Percentiles rank a stretch among this genome's conserved stretches.
Conservation (phyloP, 23 red algal species). For the Chondrus crispus region DNA sequence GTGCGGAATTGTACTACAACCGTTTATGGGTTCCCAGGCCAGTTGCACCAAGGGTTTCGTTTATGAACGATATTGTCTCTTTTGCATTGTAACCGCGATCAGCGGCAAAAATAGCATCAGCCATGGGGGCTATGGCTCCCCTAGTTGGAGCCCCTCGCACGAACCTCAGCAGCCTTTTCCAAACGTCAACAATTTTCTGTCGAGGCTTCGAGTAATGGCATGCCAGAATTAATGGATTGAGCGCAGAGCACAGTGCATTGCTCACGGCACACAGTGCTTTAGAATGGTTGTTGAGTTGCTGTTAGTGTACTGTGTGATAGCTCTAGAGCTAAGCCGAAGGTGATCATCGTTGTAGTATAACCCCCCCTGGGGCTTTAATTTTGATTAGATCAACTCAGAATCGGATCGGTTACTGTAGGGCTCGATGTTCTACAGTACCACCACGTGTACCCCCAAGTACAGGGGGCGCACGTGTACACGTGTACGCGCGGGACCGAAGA, state of each 20-base stretch:
- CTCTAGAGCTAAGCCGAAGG: not conserved
- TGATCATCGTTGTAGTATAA: too few relatives aligned
- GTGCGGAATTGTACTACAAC: not conserved
- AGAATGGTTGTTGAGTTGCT: not conserved
- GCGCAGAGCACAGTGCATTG: not conserved
- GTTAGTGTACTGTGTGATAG: not conserved
- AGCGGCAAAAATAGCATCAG: not conserved
- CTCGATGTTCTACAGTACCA: too few relatives aligned
- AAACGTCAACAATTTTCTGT: not conserved
- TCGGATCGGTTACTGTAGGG: too few relatives aligned
- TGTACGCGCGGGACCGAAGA: too few relatives aligned
- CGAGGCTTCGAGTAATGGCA: not conserved
- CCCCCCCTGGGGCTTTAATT: too few relatives aligned
- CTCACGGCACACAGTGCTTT: not conserved
- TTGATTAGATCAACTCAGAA: too few relatives aligned
- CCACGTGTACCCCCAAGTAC: too few relatives aligned
- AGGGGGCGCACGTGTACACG: too few relatives aligned
- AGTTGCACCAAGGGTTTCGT: not conserved
- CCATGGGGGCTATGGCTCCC: not conserved
- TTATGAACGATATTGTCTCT: not conserved
- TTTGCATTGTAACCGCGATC: not conserved
- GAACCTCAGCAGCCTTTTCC: not conserved
- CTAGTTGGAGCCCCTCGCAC: not conserved
- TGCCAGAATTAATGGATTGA: not conserved
- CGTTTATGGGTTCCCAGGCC: constrained; percentile 1